Evolutionary conservation across 1,284 basidiomycete genomes (phyloP).

Genomic region (Leccinum fuscescens): DNA sequence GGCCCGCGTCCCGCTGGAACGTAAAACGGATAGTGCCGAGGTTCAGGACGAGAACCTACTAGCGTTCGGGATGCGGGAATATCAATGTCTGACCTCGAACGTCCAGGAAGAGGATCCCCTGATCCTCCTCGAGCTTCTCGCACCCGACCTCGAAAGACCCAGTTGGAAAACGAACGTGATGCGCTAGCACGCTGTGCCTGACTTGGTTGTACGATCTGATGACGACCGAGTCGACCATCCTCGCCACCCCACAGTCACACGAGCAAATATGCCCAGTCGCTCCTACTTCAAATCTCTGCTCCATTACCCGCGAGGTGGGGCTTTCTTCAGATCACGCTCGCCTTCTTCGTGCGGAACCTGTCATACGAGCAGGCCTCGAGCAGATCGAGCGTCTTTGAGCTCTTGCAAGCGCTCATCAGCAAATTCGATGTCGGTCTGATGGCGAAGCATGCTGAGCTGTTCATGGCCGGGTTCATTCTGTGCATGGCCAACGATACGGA

Average conservation of each 20-base stretch:
- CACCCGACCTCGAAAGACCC: constrained; percentile 93
- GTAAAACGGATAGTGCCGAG: too few species aligned
- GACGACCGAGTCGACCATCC: constrained; percentile 89
- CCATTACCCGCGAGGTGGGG: constrained; percentile 96
- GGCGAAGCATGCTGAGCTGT: constrained; percentile 81
- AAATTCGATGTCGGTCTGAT: constrained; percentile 83
- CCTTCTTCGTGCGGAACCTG: constrained; percentile 91
- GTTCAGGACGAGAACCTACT: too few species aligned
- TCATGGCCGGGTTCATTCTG: constrained; percentile 94
- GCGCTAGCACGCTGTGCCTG: constrained; percentile 89
- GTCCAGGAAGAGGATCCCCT: constrained; percentile 34
- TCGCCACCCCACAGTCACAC: constrained; percentile 96
- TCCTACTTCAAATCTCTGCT: constrained; percentile 91
- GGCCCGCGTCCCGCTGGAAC: constrained; percentile 79
- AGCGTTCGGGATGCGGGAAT: too few species aligned
- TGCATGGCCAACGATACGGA: constrained; percentile 90
- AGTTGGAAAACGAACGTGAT: constrained; percentile 80
- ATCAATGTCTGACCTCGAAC: constrained; percentile 62
- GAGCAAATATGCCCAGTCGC: constrained; percentile 87
- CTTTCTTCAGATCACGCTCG: constrained; percentile 84
- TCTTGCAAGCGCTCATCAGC: constrained; percentile 77
- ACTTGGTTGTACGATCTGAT: constrained; percentile 91
- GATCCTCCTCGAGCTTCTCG: constrained; percentile 66
- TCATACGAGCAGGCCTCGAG: constrained; percentile 87
- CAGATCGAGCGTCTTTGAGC: constrained; percentile 67